Base-by-base conservation (phyloP, 352 stramenopile genomes). In the Thalassiosira livingstoniorum region DNA sequence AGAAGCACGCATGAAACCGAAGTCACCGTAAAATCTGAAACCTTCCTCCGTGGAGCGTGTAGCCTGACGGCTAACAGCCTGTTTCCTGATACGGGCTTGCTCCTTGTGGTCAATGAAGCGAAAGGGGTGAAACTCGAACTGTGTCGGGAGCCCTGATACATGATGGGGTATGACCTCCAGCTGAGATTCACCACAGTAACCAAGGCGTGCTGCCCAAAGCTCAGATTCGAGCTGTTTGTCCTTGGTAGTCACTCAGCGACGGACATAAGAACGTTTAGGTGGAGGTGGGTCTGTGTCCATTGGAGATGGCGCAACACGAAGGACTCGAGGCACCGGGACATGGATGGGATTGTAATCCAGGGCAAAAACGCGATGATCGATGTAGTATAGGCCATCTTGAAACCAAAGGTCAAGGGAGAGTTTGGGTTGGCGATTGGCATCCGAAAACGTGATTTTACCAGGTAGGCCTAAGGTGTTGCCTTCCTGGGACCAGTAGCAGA, bases 51-150 rank as follows among this genome's bases (percentile, higher is more conserved):
- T 0, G 3, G 35, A 23, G 5, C 27, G 27, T 25, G 25, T 2
- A 18, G 66, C 18, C 0, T 21, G 21, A 11, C 35, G 11, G 4
- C 34, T n/a, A 3, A 34, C 51, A 29, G 31, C n/a, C 35, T 75
- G 11, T 25, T 75, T 75, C 10, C 25, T 34, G 15, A 75, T 65
- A 34, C 4, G 3, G 2, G 66, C 66, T 27, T 63, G 31, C 21
- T 65, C 66, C 25, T 75, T 65, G 25, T 65, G 27, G n/a, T 37
- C 7, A 18, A 65, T 47, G 7, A 47, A 15, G 39, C 7, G 15
- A 15, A 47, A 47, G 15, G 39, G 39, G 39, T 47, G 39, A 15
- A 15, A 15, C 15, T 7, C 39, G n/a, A 47, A 47, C 15, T 47
- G 7, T 18, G 7, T 47, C 7, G 39, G 39, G 39, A 47, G 39